Percentiles rank a stretch among this genome's conserved stretches.
These are phyloP conservation scores for Coemansia sp. DNA, from an alignment of 192 early-diverging fungal species.

Conservation along the genomic window DNA sequence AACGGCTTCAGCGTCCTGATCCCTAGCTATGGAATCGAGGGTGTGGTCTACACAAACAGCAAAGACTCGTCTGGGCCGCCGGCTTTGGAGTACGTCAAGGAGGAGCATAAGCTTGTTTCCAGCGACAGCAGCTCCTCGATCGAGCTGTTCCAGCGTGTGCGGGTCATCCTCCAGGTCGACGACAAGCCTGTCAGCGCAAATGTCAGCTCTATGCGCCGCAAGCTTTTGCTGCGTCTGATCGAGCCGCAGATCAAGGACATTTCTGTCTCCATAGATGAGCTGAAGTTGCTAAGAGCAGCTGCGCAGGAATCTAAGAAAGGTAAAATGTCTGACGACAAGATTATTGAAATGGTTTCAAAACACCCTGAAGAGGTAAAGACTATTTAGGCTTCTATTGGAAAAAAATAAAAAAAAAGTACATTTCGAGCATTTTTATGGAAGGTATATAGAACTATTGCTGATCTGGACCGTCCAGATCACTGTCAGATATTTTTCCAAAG, in stretches of 20 bases:
- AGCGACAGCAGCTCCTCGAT: constrained; percentile 16
- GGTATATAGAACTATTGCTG: not conserved
- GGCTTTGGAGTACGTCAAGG: constrained; percentile 33
- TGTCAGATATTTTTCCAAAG: constrained; percentile 32
- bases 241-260: constrained; percentile 34
- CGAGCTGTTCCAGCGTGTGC: constrained; percentile 44
- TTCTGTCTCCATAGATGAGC: constrained; percentile 25
- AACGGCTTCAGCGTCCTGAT: constrained; percentile 94
- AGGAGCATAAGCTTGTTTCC: constrained; percentile 35
- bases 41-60: constrained; percentile 71
- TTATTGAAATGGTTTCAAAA: constrained; percentile 40
- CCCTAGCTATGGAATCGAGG: constrained; percentile 90
- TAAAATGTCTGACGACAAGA: constrained; percentile 22
- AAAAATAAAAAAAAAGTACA: not conserved
- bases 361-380: constrained; percentile 42
- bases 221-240: constrained; percentile 38
- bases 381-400: constrained; percentile 3
- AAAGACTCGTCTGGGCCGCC: constrained; percentile 13
- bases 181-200: constrained; percentile 50
- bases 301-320: constrained; percentile 5
- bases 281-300: constrained; percentile 21
- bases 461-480: constrained; percentile 16
- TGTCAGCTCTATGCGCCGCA: constrained; percentile 54
- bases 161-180: constrained; percentile 47
- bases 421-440: not conserved